Percentiles rank a stretch among this genome's conserved stretches.
These are phyloP conservation scores for Lepidopterella palustris DNA, from an alignment of 495 filamentous ascomycete species.

Conservation along the genomic window DNA sequence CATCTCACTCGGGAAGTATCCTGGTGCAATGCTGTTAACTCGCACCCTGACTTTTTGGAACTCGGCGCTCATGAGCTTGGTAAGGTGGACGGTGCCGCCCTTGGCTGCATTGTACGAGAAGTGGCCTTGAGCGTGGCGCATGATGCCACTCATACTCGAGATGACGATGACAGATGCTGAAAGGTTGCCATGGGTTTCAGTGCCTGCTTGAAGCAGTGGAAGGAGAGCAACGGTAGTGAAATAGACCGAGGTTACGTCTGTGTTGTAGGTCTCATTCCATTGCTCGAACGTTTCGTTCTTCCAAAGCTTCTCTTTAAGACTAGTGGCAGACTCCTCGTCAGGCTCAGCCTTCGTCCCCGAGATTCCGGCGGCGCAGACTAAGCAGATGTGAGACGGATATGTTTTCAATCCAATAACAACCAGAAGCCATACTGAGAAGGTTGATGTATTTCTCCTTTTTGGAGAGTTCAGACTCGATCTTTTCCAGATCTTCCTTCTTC, in stretches of 20 bases:
- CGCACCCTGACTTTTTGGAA: conserved; percentile 42
- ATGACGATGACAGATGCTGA: conserved; percentile 42
- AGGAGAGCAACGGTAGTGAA: conserved; percentile 42
- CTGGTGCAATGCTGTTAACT: conserved; percentile 47
- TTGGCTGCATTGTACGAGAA: conserved; percentile 43
- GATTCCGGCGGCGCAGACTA: conserved; percentile 37
- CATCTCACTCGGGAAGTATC: conserved; percentile 59
- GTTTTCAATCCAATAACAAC: background rate
- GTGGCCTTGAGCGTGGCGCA: conserved; percentile 40
- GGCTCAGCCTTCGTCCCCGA: conserved; percentile 37
- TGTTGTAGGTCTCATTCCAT: conserved; percentile 39
- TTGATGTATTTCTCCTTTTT: conserved; percentile 39
- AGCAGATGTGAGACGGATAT: background rate
- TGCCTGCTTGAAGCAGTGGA: conserved; percentile 39
- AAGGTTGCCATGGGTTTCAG: conserved; percentile 33
- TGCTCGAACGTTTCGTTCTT: conserved; percentile 37
- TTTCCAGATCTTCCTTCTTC: conserved; percentile 37
- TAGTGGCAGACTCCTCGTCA: conserved; percentile 26
- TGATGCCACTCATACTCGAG: conserved; percentile 40
- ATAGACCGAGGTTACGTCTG: conserved; percentile 40
- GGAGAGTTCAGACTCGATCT: conserved; percentile 31
- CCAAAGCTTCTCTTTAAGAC: conserved; percentile 39
- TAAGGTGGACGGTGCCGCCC: conserved; percentile 38
- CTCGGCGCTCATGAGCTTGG: conserved; percentile 44
- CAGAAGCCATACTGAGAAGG: conserved; percentile 22